phyloP scores from a whole-genome alignment of 2,329 filamentous ascomycete species.

The Fusarium longipes region DNA sequence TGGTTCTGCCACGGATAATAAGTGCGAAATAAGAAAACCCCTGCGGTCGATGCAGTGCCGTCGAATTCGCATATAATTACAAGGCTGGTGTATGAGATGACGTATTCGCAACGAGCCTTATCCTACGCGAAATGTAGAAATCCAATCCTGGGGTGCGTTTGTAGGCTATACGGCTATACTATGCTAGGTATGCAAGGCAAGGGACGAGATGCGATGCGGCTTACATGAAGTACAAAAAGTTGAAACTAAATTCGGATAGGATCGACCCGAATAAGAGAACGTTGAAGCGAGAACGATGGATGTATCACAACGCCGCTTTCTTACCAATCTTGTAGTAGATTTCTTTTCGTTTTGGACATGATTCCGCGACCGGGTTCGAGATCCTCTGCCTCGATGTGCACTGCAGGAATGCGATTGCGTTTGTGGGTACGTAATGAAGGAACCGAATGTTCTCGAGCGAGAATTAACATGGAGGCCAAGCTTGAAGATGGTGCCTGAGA shows the following conservation, averaged over 20 bases:
- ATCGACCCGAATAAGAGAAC: conserved; percentile 34
- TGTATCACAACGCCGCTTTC: neutral
- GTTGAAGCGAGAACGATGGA: conserved; percentile 9
- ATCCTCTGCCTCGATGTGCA: neutral
- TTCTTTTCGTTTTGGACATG: neutral
- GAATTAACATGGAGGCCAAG: conserved; percentile 16
- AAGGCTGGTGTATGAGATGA: neutral
- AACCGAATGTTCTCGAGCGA: conserved; percentile 26
- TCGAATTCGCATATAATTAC: neutral
- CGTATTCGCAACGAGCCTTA: neutral
- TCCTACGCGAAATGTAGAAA: neutral
- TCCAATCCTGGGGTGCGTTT: neutral
- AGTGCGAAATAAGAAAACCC: neutral
- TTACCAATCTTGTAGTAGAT: conserved; percentile 2
- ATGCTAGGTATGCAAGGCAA: neutral
- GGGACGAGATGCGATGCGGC: conserved; percentile 19
- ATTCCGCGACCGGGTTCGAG: neutral
- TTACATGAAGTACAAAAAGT: conserved; percentile 6
- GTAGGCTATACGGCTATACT: neutral
- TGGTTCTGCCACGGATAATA: conserved; percentile 3
- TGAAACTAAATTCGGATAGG: conserved; percentile 12
- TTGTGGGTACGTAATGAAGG: too few species aligned
- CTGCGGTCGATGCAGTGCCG: neutral
- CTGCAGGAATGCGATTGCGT: neutral
- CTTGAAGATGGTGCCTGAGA: conserved; percentile 36